phyloP scores from a whole-genome alignment of 331 rosid species.

The Quercus lobata region DNA sequence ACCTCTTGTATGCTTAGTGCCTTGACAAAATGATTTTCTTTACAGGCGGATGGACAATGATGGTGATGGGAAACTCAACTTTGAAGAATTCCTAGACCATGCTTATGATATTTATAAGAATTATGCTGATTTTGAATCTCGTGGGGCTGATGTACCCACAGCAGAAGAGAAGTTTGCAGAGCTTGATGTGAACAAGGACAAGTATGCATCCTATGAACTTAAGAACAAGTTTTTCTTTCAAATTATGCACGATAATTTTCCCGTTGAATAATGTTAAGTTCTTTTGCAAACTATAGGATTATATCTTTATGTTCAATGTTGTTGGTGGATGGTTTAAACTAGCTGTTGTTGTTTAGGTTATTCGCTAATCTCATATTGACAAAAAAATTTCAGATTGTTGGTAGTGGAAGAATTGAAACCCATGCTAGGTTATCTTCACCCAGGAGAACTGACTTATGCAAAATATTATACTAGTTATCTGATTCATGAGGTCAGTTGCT shows the following conservation, averaged over 20 bases:
- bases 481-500: constrained; percentile 52
- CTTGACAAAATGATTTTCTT: background rate
- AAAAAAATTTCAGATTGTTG: constrained; percentile 36
- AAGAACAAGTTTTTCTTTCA: background rate
- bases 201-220: constrained; percentile 29
- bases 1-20: background rate
- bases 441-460: constrained; percentile 72
- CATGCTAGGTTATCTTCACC: constrained; percentile 46
- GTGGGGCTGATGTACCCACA: constrained; percentile 22
- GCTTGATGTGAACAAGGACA: constrained; percentile 65
- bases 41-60: constrained; percentile 56
- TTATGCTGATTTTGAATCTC: constrained; percentile 48
- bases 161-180: constrained; percentile 44
- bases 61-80: constrained; percentile 53
- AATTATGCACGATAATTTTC: background rate
- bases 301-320: background rate
- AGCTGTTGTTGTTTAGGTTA: background rate
- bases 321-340: background rate
- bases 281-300: background rate
- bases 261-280: background rate
- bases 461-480: constrained; percentile 53
- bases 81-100: constrained; percentile 41
- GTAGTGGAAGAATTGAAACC: constrained; percentile 64
- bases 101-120: constrained; percentile 41
- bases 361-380: background rate